These are phyloP conservation scores for Suaeda aralocaspica DNA, from an alignment of 148 eudicot species.

Conservation along the genomic window DNA sequence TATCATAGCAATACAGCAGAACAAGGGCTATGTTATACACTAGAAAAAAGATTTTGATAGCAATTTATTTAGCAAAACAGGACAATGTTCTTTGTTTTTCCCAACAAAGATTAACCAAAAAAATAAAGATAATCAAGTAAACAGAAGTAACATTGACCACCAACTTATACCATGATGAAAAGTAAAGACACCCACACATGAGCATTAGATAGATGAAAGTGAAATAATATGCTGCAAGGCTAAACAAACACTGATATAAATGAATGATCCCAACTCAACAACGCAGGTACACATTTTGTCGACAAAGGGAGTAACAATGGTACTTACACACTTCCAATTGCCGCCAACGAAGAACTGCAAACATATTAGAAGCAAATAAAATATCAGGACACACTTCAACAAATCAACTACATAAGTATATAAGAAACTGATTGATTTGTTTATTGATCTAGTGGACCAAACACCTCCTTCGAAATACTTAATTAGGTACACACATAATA, in stretches of 20 bases:
- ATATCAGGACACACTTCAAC: conserved; percentile 11
- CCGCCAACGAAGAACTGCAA: conserved; percentile 99
- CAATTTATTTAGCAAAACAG: neutral
- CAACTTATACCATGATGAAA: neutral
- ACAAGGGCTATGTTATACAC: neutral
- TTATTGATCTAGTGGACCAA: neutral
- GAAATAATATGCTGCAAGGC: neutral
- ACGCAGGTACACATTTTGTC: neutral
- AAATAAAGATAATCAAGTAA: neutral
- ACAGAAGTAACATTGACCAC: neutral
- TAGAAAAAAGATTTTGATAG: neutral
- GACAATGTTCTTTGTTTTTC: neutral
- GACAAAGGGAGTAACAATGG: conserved; percentile 9
- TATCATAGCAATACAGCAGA: neutral
- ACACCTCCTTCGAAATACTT: neutral
- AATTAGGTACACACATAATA: too few relatives aligned
- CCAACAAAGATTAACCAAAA: neutral
- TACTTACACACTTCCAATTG: conserved; percentile 98
- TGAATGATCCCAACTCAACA: too few relatives aligned
- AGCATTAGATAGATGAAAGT: neutral
- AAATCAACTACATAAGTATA: neutral
- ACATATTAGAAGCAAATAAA: conserved; percentile 21
- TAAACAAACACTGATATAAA: neutral
- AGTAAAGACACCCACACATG: neutral
- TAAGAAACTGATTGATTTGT: neutral